These are phyloP conservation scores for Linnemannia exigua DNA, from an alignment of 192 early-diverging fungal species.

Conservation along the genomic window DNA sequence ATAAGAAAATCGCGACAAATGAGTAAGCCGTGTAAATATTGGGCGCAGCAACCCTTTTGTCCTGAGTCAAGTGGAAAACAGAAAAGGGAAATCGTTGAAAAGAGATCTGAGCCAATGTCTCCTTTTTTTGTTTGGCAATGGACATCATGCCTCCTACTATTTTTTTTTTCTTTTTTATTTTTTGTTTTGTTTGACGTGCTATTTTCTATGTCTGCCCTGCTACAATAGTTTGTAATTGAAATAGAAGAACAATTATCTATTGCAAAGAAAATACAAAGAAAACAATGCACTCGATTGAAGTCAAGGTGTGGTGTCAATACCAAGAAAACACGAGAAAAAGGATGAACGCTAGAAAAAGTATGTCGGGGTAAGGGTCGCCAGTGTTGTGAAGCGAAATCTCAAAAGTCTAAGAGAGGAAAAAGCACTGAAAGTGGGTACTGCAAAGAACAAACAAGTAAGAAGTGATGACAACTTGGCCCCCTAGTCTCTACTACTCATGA, in stretches of 20 bases:
- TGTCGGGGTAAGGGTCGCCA: neutral
- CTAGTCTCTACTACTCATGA: neutral
- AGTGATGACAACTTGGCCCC: neutral
- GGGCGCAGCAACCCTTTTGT: too few species aligned
- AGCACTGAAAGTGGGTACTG: neutral
- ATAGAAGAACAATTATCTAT: neutral
- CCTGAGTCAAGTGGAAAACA: too few species aligned
- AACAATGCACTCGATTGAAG: neutral
- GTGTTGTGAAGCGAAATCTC: neutral
- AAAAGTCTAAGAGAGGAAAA: neutral
- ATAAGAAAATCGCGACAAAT: too few species aligned
- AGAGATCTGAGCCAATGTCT: too few species aligned
- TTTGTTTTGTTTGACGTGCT: neutral
- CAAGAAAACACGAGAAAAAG: too few species aligned
- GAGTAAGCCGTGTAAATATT: too few species aligned
- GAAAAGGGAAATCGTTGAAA: too few species aligned
- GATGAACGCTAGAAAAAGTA: neutral
- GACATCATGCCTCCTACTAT: too few species aligned
- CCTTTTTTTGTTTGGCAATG: too few species aligned
- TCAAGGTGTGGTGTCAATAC: neutral
- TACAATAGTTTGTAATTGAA: neutral
- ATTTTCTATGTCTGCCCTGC: neutral
- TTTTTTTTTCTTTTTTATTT: neutral
- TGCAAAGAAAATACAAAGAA: neutral
- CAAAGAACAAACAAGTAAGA: neutral